Evolutionary conservation across 2,329 filamentous ascomycete species (phyloP).

Genomic region (Aspergillus sp.): DNA sequence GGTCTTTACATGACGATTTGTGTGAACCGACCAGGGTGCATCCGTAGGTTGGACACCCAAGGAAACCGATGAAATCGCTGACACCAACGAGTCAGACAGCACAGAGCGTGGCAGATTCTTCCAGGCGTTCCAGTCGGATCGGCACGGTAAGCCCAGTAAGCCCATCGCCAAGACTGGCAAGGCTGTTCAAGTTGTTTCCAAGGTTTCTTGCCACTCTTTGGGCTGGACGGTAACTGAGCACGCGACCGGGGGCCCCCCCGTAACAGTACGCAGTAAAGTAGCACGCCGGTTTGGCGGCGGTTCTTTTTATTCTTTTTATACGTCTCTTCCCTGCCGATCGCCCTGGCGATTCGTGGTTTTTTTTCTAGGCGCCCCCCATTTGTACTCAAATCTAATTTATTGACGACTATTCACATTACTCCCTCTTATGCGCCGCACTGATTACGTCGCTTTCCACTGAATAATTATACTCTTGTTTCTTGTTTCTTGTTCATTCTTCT

Average conservation of each 20-base stretch:
- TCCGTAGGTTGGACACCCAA: background rate
- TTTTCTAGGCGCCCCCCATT: background rate
- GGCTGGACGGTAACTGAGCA: conserved; percentile 7
- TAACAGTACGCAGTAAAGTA: background rate
- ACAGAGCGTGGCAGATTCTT: background rate
- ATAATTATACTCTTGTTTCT: background rate
- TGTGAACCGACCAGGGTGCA: background rate
- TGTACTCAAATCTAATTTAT: background rate
- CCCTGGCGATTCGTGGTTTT: conserved; percentile 4
- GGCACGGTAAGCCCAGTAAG: conserved; percentile 5
- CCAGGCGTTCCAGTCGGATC: conserved; percentile 3
- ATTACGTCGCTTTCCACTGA: background rate
- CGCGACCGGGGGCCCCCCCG: conserved; percentile 1
- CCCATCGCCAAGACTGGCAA: conserved; percentile 10
- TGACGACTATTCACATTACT: background rate
- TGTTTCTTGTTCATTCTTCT: background rate
- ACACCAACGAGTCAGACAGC: background rate
- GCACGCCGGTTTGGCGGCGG: background rate
- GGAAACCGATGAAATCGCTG: background rate
- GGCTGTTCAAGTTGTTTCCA: conserved; percentile 1
- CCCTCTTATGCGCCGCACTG: background rate
- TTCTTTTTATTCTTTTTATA: conserved; percentile 9
- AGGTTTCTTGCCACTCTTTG: background rate
- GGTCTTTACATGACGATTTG: too few relatives aligned
- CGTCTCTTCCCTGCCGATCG: conserved; percentile 7